Base-by-base conservation (phyloP, 129 eudicot species). In the Saposhnikovia divaricata region DNA sequence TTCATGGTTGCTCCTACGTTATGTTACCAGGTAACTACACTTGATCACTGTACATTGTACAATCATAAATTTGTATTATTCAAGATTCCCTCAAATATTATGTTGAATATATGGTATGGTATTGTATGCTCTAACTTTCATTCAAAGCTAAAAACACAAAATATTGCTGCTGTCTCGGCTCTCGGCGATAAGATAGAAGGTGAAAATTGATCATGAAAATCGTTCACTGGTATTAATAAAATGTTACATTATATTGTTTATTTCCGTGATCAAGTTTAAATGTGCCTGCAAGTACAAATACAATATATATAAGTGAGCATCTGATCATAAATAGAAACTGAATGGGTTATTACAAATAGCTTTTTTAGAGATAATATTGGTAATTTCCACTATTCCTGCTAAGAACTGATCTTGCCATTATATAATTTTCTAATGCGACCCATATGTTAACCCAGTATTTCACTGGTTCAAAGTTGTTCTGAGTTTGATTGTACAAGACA, bases 1-100 rank as follows among this genome's bases (percentile, higher is more conserved):
- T 95, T 95, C 94, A 90, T 95, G 89, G 85, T 90, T 86, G 98
- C 98, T 82, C 98, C 98, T 14, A 95, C 98, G 12, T 83, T 95
- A 78, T 95, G 98, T 83, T 95, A 90, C 89, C 98, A 95, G 96
- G 98, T 95, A 83, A 68, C 38, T 16, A 15, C 59, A 27, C 55
- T 61, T 23, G 6, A 77, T 13, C 74, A 23, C 74, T 73, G 44
- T 38, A 68, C 45, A 70, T 38, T 31, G 34, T 18, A 7, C 77
- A 40, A 44, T 23, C 5, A 7, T 59, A 14, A 59, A 59, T 11
- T 59, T 59, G 27, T 9, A 59, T 59, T 23, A 59, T 59, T n/a
- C 27, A 28, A 9, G 27, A 4, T 59, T 59, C 31, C 31, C 31
- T n/a, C 34, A n/a, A 59, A n/a, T 59, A n/a, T n/a, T 59, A 23